Percentiles rank a stretch among this genome's conserved stretches.
Evolutionary conservation across 75 land plant species (phyloP).

Genomic region (Pinus taeda): DNA sequence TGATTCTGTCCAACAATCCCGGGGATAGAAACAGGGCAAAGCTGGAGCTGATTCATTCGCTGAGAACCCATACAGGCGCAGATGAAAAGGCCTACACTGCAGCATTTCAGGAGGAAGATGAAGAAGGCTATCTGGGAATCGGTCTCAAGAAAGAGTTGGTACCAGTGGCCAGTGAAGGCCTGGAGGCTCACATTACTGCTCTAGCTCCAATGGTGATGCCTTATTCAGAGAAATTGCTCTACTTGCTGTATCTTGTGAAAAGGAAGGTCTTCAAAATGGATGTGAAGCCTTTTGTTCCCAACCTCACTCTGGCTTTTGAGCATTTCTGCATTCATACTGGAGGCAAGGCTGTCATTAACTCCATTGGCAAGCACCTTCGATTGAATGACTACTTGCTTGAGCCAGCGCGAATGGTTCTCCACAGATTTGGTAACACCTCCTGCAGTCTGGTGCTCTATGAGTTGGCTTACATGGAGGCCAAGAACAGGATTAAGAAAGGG

Average conservation of each 20-base stretch:
- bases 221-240: conserved; percentile 9
- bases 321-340: conserved; percentile 54
- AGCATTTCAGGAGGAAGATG: conserved; percentile 39
- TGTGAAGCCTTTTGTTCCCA: conserved; percentile 29
- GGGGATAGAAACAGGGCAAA: conserved; percentile 18
- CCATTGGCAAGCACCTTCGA: conserved; percentile 8
- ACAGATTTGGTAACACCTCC: conserved; percentile 61
- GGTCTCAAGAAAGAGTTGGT: conserved; percentile 44
- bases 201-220: conserved; percentile 48
- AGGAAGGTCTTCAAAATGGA: background rate
- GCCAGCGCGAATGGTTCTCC: conserved; percentile 43
- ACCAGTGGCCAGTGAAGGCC: conserved; percentile 30
- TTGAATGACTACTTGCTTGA: conserved; percentile 23
- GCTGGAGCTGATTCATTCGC: conserved; percentile 24
- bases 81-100: conserved; percentile 25
- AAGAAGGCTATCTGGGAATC: conserved; percentile 28
- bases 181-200: conserved; percentile 15
- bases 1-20: conserved; percentile 28
- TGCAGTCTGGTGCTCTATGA: conserved; percentile 43
- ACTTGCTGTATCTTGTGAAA: conserved; percentile 11
- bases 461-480: conserved; percentile 56
- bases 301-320: conserved; percentile 40
- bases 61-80: conserved; percentile 42
- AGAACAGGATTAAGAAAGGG: conserved; percentile 34
- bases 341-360: conserved; percentile 48